Evolutionary conservation across 768 basidiomycete genomes (phyloP), one percentile per base, ranked within the genome.

Genomic region (Kwoniella bestiolae): DNA sequence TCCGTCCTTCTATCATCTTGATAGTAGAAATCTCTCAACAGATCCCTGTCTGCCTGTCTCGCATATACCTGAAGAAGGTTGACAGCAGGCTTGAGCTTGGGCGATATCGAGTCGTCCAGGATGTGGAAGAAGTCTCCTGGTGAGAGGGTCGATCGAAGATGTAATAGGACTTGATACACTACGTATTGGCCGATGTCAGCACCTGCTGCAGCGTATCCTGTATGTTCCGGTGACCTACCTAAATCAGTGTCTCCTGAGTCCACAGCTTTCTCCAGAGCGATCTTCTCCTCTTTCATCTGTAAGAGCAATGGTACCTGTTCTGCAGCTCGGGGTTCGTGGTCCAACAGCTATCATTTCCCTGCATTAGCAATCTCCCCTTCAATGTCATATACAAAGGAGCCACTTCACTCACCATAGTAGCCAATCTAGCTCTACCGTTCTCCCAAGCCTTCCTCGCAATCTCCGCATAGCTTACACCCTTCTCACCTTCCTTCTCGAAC

Each of bases 201-300:
- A 3, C n/a, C 14, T 25, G 56, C 16, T 62, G 32, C 31, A 52
- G 0, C 6, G 35, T 38, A 49, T 26, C 18, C 5, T 6, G 8
- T 50, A n/a, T 4, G 50, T 4, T 1, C 29, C 16, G 4, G 7
- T 32, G 7, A 80, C 85, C 26, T 73, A 95, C 94, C 89, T 2
- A 99, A 86, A 81, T 99, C 94, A 0, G 93, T 92, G 77, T 98
- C 94, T 0, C 94, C 95, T 71, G 93, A 95, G 68, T 93, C 90
- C 18, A 94, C 89, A 3, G 95, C 93, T 79, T 95, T 97, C 58
- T 86, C 81, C 26, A 98, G 82, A 2, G 94, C 96, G 6, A 93
- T 79, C 50, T 87, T 87, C 72, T 97, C 94, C 80, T 97, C 92
- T 74, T 94, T 92, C 96, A 99, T 99, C 56, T 85, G 86, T 9